Evolutionary conservation across 2,329 filamentous ascomycete species (phyloP).

Genomic region (Parafenestella ontariensis): DNA sequence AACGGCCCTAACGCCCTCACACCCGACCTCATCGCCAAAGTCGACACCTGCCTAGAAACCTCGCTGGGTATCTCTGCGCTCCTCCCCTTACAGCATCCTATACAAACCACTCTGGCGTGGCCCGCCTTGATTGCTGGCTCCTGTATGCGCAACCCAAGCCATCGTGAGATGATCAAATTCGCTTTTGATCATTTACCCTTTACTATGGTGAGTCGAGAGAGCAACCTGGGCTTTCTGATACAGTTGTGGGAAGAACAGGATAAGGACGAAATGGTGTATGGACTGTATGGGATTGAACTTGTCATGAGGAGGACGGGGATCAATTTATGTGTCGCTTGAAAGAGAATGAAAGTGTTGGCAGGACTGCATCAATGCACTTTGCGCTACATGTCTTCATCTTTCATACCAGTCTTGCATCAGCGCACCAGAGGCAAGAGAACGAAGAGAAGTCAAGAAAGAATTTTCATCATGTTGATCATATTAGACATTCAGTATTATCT

Average conservation of each 20-base stretch:
- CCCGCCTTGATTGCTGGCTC: conserved; percentile 1
- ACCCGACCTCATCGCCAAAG: background rate
- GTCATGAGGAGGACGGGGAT: background rate
- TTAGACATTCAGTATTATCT: background rate
- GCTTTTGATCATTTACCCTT: background rate
- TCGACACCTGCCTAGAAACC: background rate
- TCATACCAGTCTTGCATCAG: too few species aligned
- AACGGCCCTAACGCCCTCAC: background rate
- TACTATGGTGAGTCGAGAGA: background rate
- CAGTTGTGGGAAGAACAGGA: conserved; percentile 4
- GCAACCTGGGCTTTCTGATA: background rate
- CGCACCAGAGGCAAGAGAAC: background rate
- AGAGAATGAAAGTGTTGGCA: background rate
- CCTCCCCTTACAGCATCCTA: background rate
- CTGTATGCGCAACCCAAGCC: background rate
- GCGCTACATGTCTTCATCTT: too few species aligned
- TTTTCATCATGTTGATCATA: background rate
- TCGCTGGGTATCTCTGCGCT: background rate
- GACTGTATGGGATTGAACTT: conserved; percentile 4
- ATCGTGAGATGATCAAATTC: background rate
- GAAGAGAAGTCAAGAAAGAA: background rate
- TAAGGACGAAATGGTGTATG: conserved; percentile 2
- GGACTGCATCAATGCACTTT: background rate
- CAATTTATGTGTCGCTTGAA: background rate
- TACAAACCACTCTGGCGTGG: conserved; percentile 7